phyloP scores from a whole-genome alignment of 1,284 basidiomycete genomes.

The Marasmius oreades region DNA sequence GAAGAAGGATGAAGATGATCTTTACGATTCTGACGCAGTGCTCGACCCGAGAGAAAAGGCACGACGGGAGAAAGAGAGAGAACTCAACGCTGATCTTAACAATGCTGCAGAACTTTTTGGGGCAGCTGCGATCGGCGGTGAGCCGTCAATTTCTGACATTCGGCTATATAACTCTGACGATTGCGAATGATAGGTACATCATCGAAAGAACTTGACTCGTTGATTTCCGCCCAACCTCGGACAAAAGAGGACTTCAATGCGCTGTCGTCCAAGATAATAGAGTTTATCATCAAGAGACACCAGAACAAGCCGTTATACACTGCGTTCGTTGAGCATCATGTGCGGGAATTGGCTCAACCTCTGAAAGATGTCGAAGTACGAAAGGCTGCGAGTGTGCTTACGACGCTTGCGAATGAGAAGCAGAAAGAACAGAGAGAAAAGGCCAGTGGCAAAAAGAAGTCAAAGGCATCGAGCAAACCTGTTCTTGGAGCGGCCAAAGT shows the following conservation, averaged over 20 bases:
- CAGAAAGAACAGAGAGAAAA: slow-evolving; percentile 86
- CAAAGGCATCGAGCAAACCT: slow-evolving; percentile 69
- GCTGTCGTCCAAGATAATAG: slow-evolving; percentile 70
- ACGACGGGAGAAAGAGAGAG: slow-evolving; percentile 69
- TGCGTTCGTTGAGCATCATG: slow-evolving; percentile 79
- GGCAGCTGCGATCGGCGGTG: slow-evolving; percentile 63
- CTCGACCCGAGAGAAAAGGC: slow-evolving; percentile 81
- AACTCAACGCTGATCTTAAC: slow-evolving; percentile 81
- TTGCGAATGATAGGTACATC: slow-evolving; percentile 47
- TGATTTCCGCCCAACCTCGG: slow-evolving; percentile 72
- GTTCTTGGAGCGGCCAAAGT: slow-evolving; percentile 69
- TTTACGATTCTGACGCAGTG: slow-evolving; percentile 72
- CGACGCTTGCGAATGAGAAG: slow-evolving; percentile 89
- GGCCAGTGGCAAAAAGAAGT: slow-evolving; percentile 86
- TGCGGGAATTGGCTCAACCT: slow-evolving; percentile 66
- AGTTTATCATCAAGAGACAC: slow-evolving; percentile 72
- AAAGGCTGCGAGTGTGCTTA: slow-evolving; percentile 79
- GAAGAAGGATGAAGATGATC: slow-evolving; percentile 38
- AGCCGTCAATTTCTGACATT: slow-evolving; percentile 17
- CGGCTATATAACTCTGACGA: not conserved
- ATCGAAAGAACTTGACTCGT: slow-evolving; percentile 62
- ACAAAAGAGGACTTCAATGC: slow-evolving; percentile 83
- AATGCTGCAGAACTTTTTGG: slow-evolving; percentile 83
- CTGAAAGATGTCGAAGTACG: slow-evolving; percentile 87
- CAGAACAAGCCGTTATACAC: slow-evolving; percentile 78